phyloP scores from a whole-genome alignment of 306 rosid genomes.

The Malus sieversii region DNA sequence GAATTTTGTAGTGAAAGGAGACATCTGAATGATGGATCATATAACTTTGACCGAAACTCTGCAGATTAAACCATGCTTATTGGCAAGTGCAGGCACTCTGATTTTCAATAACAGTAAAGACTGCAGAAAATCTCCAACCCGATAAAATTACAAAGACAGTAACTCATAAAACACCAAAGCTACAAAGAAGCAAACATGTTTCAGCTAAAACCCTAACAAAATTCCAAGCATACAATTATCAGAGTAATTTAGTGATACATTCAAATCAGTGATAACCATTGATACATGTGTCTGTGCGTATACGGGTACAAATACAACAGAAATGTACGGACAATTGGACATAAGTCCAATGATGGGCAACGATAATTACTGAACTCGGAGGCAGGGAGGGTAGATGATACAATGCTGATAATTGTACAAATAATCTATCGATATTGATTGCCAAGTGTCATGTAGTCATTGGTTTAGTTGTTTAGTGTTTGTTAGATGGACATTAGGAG shows the following conservation, averaged over 20 bases:
- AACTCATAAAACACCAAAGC: background rate
- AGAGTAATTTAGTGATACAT: background rate
- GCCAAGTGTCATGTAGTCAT: too few relatives aligned
- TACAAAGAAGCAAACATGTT: background rate
- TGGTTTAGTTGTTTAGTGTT: too few relatives aligned
- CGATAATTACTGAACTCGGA: background rate
- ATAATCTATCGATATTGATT: too few relatives aligned
- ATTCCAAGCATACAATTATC: background rate
- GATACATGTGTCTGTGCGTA: background rate
- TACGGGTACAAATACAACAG: background rate
- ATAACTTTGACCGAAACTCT: background rate
- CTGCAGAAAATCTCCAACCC: background rate
- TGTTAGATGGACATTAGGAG: too few relatives aligned
- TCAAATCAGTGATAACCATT: background rate
- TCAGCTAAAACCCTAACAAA: background rate
- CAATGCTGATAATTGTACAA: too few relatives aligned
- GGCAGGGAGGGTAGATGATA: background rate
- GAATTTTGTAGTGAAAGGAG: background rate
- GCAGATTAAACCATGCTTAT: background rate
- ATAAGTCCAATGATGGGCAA: background rate
- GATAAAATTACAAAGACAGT: background rate
- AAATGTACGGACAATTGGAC: background rate
- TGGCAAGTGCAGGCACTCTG: background rate
- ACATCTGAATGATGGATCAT: background rate
- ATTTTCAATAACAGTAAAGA: background rate